Evolutionary conservation across 345 rosid genomes (phyloP).

Genomic region (Citrus mangshanensis): DNA sequence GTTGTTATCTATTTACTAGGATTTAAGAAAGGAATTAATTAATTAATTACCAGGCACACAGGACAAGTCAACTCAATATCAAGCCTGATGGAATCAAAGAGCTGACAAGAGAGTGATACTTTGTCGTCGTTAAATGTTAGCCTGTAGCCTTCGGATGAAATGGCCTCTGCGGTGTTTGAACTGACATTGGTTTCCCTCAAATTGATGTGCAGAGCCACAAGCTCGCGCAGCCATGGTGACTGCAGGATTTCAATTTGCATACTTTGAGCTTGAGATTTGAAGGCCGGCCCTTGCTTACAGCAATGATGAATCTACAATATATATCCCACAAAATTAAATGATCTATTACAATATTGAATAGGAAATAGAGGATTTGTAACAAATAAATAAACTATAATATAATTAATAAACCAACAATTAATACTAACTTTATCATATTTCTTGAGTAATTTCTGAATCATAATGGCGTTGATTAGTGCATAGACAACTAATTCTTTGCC

Average conservation of each 20-base stretch:
- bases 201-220: constrained; percentile 84
- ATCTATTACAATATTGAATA: no score
- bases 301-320: no score
- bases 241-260: constrained; percentile 90
- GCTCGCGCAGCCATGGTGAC: constrained; percentile 97
- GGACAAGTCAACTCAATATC: constrained; percentile 90
- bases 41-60: constrained; percentile 64
- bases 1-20: no score
- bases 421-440: constrained; percentile 75
- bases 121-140: constrained; percentile 55
- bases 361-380: no score
- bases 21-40: no score
- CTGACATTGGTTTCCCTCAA: constrained; percentile 51
- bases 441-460: constrained; percentile 75
- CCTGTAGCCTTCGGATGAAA: constrained; percentile 62
- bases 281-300: constrained; percentile 80
- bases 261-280: constrained; percentile 74
- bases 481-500: constrained; percentile 75
- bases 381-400: no score
- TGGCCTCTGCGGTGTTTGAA: constrained; percentile 23
- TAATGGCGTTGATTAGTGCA: constrained; percentile 74
- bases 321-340: no score
- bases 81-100: constrained; percentile 70
- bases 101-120: constrained; percentile 70
- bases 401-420: no score